Evolutionary conservation across 2,329 filamentous ascomycete species (phyloP), one percentile per base, ranked within the genome.

Genomic region (Clarireedia sp.): DNA sequence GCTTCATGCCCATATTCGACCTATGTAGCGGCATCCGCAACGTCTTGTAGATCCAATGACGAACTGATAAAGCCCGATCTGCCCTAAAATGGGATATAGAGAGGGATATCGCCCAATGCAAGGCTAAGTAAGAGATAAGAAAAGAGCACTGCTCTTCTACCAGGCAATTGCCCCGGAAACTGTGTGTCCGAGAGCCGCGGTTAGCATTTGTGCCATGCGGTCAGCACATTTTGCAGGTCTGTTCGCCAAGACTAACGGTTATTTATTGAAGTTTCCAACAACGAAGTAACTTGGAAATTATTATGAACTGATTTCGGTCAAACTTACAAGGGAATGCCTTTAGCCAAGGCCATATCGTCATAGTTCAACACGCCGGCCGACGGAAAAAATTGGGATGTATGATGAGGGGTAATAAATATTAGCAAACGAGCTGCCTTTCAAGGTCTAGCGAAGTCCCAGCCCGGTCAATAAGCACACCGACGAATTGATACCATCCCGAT

Each of bases 351-450:
- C 29, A 33, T 33, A 33, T 33, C 29, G 29, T 33, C 29, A 33
- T 9, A 33, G 3, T 12, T 9, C 12, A 10, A 9, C 29, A 12
- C 29, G 10, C 10, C 10, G 29, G 9, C 8, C 24, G 24, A 33
- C 9, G 10, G 12, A 33, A 14, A 12, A 33, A 41, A 16, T 41
- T 14, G 7, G 50, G 33, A 49, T 12, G 33, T 7, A 8, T 29
- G 43, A 40, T 38, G 53, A 56, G 43, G n/a, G 19, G 26, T 43
- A 43, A 44, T 33, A 38, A 48, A 33, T 26, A 33, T 24, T 8
- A 24, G n/a, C n/a, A 21, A 38, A n/a, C 48, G 47, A 51, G 37
- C 50, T 57, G 24, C 54, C 49, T 48, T 53, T 29, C 40, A 21
- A 40, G 47, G 36, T 23, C 36, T 48, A 36, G 40, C 29, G 56